Evolutionary conservation across 208 protist species (phyloP).

Genomic region (Acanthamoeba healyi): DNA sequence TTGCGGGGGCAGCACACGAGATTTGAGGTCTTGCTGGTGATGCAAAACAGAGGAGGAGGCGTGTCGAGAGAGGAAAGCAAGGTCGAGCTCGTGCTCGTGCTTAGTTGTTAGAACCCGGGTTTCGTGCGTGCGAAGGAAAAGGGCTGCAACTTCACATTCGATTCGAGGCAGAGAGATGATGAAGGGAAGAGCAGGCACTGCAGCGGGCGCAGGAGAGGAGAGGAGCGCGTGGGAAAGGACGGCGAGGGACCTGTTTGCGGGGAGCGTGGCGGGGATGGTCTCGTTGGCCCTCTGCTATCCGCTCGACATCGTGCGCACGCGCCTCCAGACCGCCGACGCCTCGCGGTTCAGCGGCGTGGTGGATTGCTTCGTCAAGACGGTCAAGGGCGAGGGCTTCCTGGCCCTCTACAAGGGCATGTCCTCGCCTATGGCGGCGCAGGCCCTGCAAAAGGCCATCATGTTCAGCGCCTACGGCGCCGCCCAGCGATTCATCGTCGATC

Average conservation of each 20-base stretch:
- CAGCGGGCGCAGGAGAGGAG: too few species aligned
- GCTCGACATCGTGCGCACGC: neutral
- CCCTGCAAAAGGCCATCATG: constrained; percentile 15
- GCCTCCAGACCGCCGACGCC: neutral
- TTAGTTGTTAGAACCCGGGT: too few species aligned
- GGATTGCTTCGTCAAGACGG: constrained; percentile 1
- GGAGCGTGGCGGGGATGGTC: constrained; percentile 3
- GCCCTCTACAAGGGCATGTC: constrained; percentile 38
- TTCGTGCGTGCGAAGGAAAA: too few species aligned
- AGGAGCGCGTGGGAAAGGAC: constrained; percentile 33
- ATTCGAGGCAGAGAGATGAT: too few species aligned
- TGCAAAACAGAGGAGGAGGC: too few species aligned
- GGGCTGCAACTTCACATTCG: too few species aligned
- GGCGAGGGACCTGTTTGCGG: constrained; percentile 41
- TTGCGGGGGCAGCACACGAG: too few species aligned
- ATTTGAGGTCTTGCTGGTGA: too few species aligned
- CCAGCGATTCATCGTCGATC: neutral
- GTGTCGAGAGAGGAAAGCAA: too few species aligned
- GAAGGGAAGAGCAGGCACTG: too few species aligned
- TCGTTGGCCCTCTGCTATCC: neutral
- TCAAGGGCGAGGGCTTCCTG: neutral
- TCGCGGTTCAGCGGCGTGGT: neutral
- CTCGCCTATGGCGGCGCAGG: neutral
- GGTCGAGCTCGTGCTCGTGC: too few species aligned
- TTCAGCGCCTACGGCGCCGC: neutral